These are phyloP conservation scores for Achaetomium macrosporum DNA, from an alignment of 2,329 filamentous ascomycete genomes.

Conservation along the genomic window DNA sequence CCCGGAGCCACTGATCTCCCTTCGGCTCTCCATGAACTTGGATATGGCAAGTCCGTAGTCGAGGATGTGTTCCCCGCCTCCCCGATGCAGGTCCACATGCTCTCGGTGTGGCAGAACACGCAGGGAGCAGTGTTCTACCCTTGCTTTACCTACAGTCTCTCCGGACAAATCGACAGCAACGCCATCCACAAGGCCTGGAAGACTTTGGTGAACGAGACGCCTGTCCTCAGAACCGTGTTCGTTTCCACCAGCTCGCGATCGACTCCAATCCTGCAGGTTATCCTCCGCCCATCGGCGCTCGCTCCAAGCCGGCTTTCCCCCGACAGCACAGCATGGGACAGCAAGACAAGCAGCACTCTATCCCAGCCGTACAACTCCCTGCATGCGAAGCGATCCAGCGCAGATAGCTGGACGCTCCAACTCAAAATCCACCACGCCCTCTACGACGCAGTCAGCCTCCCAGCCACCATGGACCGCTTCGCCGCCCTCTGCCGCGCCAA, in stretches of 20 bases:
- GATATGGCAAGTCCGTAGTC: slow-evolving; percentile 41
- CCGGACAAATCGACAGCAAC: slow-evolving; percentile 32
- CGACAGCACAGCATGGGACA: background rate
- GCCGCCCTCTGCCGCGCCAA: slow-evolving; percentile 18
- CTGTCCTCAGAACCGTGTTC: slow-evolving; percentile 66
- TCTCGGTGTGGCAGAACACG: slow-evolving; percentile 68
- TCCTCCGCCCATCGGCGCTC: slow-evolving; percentile 37
- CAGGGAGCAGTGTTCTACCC: slow-evolving; percentile 66
- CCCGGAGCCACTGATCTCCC: slow-evolving; percentile 32
- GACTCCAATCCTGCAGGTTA: slow-evolving; percentile 57
- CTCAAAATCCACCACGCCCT: slow-evolving; percentile 76
- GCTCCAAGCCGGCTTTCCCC: background rate
- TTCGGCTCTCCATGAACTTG: slow-evolving; percentile 34
- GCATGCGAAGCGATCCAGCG: slow-evolving; percentile 11
- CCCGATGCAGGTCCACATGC: slow-evolving; percentile 74
- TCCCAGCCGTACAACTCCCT: slow-evolving; percentile 25
- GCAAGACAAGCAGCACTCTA: background rate
- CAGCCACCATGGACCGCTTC: slow-evolving; percentile 49
- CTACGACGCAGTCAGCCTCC: slow-evolving; percentile 79
- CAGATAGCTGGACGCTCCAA: slow-evolving; percentile 33
- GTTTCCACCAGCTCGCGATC: slow-evolving; percentile 41
- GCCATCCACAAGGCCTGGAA: slow-evolving; percentile 57
- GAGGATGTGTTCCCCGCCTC: slow-evolving; percentile 61
- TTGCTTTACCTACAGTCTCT: slow-evolving; percentile 57
- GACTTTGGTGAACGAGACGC: slow-evolving; percentile 45